Evolutionary conservation across 495 filamentous ascomycete genomes (phyloP), one percentile per base, ranked within the genome.

Genomic region (Daldinia decipiens): DNA sequence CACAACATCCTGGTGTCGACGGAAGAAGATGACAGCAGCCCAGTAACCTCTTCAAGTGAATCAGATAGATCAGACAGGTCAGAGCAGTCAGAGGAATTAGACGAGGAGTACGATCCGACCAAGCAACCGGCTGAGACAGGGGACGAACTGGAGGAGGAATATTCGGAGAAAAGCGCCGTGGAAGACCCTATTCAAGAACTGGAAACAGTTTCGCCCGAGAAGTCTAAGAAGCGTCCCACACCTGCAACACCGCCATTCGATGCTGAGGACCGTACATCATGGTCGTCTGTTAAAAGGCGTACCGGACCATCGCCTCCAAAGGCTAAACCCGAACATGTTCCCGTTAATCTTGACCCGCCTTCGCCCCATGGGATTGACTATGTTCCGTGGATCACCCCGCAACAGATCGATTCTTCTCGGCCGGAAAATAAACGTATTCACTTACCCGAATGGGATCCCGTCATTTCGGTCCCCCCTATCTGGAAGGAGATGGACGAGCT

Each of bases 111-210:
- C 6, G 57, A 66, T 29, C 43, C 52, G 31, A 29, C 31, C 32
- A 29, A 17, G 15, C 7, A 26, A 3, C 27, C 27, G 0, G 34
- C 5, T 4, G 29, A 12, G 7, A 17, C 53, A 15, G 59, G 19
- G 1, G 36, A 58, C 26, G 62, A 67, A 9, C 4, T 55, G 11
- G 39, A 40, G 0, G 69, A 76, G 27, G 74, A 76, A 34, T 76
- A 70, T 62, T 74, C 71, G 19, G 74, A 76, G 66, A 36, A 15
- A 5, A 56, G 66, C 56, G 74, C 74, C 29, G 74, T 64, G 12
- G 11, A 59, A 8, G 74, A 76, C 32, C 65, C 68, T 1, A 17
- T 61, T 1, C 31, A 47, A 13, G 65, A 76, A 50, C 39, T 76
- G 11, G 59, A 13, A 0, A 13, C 15, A 0, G 51, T 62, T n/a